Percentiles rank a stretch among this genome's conserved stretches.
Evolutionary conservation across 2,329 filamentous ascomycete genomes (phyloP).

Genomic region (Sarocladiaceae sp.): DNA sequence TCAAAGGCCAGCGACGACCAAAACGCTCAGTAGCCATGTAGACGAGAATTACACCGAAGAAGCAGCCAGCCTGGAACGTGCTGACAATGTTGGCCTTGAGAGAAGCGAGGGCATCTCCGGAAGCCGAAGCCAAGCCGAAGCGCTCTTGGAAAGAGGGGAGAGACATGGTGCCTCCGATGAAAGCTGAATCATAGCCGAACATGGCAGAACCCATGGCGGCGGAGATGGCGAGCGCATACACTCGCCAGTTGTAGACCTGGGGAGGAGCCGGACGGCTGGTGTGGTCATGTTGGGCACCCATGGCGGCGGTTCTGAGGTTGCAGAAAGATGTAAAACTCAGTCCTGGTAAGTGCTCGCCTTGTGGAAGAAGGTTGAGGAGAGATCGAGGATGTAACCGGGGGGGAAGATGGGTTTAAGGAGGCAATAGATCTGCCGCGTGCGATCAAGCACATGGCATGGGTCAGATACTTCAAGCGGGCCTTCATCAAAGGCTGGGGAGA

Average conservation of each 20-base stretch:
- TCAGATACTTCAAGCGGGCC: too few relatives aligned
- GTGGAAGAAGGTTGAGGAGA: too few relatives aligned
- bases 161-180: constrained; percentile 20
- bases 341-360: too few relatives aligned
- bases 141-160: constrained; percentile 16
- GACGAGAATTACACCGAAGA: constrained; percentile 47
- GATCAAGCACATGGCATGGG: too few relatives aligned
- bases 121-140: constrained; percentile 13
- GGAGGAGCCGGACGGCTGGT: constrained; percentile 12
- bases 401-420: too few relatives aligned
- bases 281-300: not conserved
- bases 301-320: too few relatives aligned
- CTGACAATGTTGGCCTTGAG: constrained; percentile 34
- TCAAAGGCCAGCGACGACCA: constrained; percentile 45
- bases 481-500: too few relatives aligned
- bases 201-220: constrained; percentile 21
- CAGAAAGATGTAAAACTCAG: too few relatives aligned
- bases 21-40: constrained; percentile 50
- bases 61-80: constrained; percentile 50
- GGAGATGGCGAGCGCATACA: constrained; percentile 19
- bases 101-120: constrained; percentile 11
- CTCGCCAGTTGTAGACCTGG: constrained; percentile 22
- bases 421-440: too few relatives aligned
- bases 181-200: constrained; percentile 20
- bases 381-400: too few relatives aligned